Percentiles rank a stretch among this genome's conserved stretches.
Conservation (phyloP, 2,329 filamentous ascomycete species). For the Fusarium setosum region DNA sequence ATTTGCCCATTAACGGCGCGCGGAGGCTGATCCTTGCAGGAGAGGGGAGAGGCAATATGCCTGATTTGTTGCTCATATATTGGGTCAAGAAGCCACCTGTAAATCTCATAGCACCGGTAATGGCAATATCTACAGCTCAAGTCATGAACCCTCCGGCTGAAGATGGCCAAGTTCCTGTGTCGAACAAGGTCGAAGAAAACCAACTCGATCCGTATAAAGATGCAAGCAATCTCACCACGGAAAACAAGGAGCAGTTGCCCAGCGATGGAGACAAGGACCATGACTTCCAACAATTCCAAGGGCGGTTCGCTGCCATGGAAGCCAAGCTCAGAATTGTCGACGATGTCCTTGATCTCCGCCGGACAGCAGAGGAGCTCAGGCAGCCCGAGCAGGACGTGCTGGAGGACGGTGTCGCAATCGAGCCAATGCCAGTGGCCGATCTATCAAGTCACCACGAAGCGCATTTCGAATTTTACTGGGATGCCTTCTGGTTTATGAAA, state of each 20-base stretch:
- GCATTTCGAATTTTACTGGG: background rate
- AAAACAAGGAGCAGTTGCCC: background rate
- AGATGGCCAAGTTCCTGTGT: background rate
- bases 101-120: background rate
- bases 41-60: background rate
- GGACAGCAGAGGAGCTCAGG: background rate
- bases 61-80: background rate
- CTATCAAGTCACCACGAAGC: background rate
- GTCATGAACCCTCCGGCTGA: background rate
- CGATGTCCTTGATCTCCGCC: background rate
- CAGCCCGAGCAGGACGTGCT: background rate
- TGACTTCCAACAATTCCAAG: background rate
- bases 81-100: background rate
- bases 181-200: background rate
- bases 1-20: too few relatives aligned
- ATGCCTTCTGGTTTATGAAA: background rate
- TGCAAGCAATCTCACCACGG: background rate
- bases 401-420: background rate
- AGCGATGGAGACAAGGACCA: background rate
- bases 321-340: background rate
- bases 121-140: background rate
- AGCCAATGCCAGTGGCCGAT: background rate
- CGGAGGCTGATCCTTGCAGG: background rate
- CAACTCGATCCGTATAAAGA: background rate
- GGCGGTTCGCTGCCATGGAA: background rate